Evolutionary conservation across 148 eudicot species (phyloP), one percentile per base, ranked within the genome.

Genomic region (Talinum fruticosum): DNA sequence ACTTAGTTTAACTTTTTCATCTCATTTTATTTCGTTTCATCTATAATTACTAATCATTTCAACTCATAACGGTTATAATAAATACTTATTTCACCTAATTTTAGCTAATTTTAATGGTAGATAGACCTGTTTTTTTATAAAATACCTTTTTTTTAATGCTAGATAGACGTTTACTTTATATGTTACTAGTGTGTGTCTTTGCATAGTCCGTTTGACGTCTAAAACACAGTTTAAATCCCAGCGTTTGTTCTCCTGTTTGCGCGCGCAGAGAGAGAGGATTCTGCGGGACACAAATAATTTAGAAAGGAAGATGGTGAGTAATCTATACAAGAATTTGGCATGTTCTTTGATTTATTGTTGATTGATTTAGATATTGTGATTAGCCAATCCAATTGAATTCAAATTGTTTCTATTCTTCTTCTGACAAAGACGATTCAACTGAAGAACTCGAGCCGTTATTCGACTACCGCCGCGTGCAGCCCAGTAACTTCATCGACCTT

Each of bases 361-460:
- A 21, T 38, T 32, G 29, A 6, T 38, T 7, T 18, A 23, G 3
- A 23, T 34, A 3, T 67, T 34, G 3, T 26, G 10, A 51, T 53
- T 30, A 8, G 1, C 4, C 28, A 65, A 28, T 75, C 28, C 76
- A 73, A 33, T 76, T 75, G 44, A 66, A 44, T 30, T 65, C 37
- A 19, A 65, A 8, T 65, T 38, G 23, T 75, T 30, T 10, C 21
- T 21, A 5, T 61, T 38, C 13, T 36, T 18, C 13, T 57, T 57
- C 26, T 49, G 13, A 4, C 1, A 10, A 57, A 93, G 88, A 33
- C 5, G 91, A 93, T 76, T 76, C 77, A 8, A 29, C 26, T 12
- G 97, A 92, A 76, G 98, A 95, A 83, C 78, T 95, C 44, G 97
- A 95, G 61, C 93, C 96, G 2, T 86, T 95, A 6, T 95, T 95